Conservation (phyloP, 306 rosid species). For the Lupinus albus region DNA sequence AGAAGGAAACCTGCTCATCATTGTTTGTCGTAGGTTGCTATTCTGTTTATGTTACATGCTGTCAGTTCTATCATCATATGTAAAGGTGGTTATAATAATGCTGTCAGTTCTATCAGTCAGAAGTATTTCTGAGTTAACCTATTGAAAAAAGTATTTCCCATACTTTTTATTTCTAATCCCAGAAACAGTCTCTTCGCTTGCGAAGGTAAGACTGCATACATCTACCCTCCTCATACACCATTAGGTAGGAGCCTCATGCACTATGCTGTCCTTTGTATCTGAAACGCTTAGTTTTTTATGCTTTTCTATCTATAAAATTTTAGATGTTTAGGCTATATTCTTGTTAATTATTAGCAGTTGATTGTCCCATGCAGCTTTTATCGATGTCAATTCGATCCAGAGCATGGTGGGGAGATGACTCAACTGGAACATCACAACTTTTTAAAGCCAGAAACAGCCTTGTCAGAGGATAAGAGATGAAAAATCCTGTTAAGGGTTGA, state of each 20-base stretch:
- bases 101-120: not conserved
- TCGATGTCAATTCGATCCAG: constrained; percentile 74
- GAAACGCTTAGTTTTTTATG: not conserved
- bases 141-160: too few species aligned
- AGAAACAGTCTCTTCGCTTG: too few species aligned
- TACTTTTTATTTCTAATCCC: too few species aligned
- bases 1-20: too few species aligned
- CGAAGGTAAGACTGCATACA: too few species aligned
- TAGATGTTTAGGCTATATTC: constrained; percentile 6
- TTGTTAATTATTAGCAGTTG: constrained; percentile 31
- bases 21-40: constrained; percentile 8
- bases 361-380: constrained; percentile 66
- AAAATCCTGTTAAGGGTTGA: constrained; percentile 22
- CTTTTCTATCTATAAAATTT: not conserved
- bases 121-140: too few species aligned
- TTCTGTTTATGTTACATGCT: constrained; percentile 16
- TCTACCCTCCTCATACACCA: too few species aligned
- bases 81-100: not conserved
- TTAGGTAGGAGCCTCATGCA: too few species aligned
- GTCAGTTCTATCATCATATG: not conserved
- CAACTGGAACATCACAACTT: constrained; percentile 78
- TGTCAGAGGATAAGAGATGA: constrained; percentile 34
- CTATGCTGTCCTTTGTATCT: too few species aligned
- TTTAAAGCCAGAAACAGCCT: constrained; percentile 65
- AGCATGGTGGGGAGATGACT: constrained; percentile 81